Evolutionary conservation across 441 rosid genomes (phyloP).

Genomic region (Isatis lusitanica): DNA sequence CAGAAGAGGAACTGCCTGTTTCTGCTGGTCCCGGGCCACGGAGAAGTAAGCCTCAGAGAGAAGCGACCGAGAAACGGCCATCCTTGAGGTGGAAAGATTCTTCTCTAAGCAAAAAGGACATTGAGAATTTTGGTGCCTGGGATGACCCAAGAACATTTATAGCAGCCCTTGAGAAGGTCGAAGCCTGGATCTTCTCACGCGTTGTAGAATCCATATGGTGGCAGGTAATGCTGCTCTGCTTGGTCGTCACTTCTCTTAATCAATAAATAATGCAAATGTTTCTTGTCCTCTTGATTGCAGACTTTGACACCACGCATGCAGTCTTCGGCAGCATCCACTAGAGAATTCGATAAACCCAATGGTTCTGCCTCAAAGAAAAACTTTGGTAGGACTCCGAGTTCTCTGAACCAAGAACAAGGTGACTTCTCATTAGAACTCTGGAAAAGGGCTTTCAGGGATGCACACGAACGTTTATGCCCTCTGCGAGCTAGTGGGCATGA

Average conservation of each 20-base stretch:
- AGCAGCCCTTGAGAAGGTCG: constrained; percentile 78
- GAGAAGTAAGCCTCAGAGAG: constrained; percentile 41
- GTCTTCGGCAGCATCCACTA: constrained; percentile 49
- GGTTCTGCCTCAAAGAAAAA: constrained; percentile 52
- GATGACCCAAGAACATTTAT: constrained; percentile 56
- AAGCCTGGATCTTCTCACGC: constrained; percentile 94
- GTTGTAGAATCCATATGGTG: constrained; percentile 97
- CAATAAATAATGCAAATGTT: neutral
- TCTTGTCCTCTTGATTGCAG: constrained; percentile 46
- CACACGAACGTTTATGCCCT: constrained; percentile 94
- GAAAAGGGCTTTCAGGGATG: constrained; percentile 94
- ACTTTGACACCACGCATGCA: constrained; percentile 96
- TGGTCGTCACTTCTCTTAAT: neutral
- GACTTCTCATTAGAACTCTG: constrained; percentile 81
- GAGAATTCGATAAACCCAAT: constrained; percentile 36
- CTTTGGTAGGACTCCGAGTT: constrained; percentile 46
- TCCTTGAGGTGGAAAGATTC: constrained; percentile 65
- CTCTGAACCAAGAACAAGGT: constrained; percentile 58
- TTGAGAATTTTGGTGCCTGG: constrained; percentile 49
- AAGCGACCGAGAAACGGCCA: constrained; percentile 44
- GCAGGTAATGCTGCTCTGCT: constrained; percentile 60
- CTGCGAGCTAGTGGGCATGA: constrained; percentile 89
- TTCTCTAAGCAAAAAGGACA: constrained; percentile 44
- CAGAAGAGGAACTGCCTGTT: constrained; percentile 40
- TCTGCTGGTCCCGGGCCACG: constrained; percentile 40